Conservation (phyloP, 179 eudicot species). For the Silene vulgaris region DNA sequence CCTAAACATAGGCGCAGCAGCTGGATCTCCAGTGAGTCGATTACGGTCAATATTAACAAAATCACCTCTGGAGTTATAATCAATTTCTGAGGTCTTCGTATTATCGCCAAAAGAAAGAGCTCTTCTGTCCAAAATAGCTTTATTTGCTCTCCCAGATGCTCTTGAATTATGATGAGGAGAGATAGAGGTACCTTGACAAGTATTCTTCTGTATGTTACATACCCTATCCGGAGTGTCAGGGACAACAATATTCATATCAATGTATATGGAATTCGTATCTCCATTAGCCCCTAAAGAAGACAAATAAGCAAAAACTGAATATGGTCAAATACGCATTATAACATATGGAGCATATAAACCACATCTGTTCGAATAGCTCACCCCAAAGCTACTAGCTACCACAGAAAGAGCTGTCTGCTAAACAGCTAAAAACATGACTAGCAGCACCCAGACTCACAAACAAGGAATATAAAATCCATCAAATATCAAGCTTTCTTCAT, state of each 20-base stretch:
- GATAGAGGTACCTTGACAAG: constrained; percentile 17
- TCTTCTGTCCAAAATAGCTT: constrained; percentile 26
- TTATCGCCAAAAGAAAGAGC: constrained; percentile 27
- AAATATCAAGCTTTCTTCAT: constrained; percentile 2
- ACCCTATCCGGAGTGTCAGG: constrained; percentile 83
- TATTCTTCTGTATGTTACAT: constrained; percentile 17
- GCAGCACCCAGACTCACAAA: background rate
- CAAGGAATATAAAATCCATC: background rate
- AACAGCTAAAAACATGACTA: background rate
- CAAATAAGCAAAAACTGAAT: background rate
- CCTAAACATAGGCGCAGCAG: constrained; percentile 28
- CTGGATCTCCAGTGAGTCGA: constrained; percentile 17
- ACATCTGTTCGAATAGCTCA: background rate
- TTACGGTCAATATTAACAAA: constrained; percentile 22
- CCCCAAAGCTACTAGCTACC: background rate
- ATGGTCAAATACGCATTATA: constrained; percentile 9
- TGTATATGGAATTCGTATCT: constrained; percentile 50
- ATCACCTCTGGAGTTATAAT: constrained; percentile 25
- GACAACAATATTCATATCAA: constrained; percentile 43
- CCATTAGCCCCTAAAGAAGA: constrained; percentile 25
- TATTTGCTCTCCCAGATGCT: constrained; percentile 21
- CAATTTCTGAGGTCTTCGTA: constrained; percentile 23
- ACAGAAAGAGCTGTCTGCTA: background rate
- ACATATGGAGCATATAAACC: background rate
- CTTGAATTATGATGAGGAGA: constrained; percentile 27